Conservation (phyloP, 306 rosid genomes). For the Malus domestica region DNA sequence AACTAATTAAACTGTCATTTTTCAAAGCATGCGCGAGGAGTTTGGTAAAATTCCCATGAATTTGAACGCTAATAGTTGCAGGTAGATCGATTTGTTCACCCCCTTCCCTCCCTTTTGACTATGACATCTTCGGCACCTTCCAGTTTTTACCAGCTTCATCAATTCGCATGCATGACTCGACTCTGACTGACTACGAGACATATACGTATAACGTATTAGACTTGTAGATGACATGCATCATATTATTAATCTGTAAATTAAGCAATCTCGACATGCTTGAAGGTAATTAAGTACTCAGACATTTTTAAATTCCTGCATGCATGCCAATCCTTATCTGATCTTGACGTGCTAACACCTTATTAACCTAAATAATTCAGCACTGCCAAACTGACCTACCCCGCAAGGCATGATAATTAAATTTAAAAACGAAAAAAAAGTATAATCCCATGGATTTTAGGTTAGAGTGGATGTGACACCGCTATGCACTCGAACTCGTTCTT, state of each 20-base stretch:
- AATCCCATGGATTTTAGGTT: not conserved
- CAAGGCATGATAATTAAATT: not conserved
- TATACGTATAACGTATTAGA: too few relatives aligned
- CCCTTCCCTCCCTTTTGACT: constrained; percentile 40
- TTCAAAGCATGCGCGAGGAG: not conserved
- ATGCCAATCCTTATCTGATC: constrained; percentile 14
- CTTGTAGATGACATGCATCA: too few relatives aligned
- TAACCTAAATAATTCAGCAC: not conserved
- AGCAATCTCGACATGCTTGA: not conserved
- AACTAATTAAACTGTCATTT: not conserved
- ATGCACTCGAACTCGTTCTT: too few relatives aligned
- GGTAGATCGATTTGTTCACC: constrained; percentile 61
- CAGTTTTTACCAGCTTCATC: not conserved
- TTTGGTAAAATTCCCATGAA: constrained; percentile 23
- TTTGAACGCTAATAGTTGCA: not conserved
- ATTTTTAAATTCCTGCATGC: not conserved
- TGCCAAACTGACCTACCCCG: constrained; percentile 9
- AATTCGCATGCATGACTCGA: not conserved
- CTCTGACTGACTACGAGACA: too few relatives aligned
- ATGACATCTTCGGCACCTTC: not conserved
- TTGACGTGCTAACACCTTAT: constrained; percentile 38
- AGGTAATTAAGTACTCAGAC: not conserved
- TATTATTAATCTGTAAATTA: not conserved
- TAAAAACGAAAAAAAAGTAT: not conserved
- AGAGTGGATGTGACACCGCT: not conserved